These are phyloP conservation scores for Drechslera avenae DNA, from an alignment of 2,329 filamentous ascomycete species.

Conservation along the genomic window DNA sequence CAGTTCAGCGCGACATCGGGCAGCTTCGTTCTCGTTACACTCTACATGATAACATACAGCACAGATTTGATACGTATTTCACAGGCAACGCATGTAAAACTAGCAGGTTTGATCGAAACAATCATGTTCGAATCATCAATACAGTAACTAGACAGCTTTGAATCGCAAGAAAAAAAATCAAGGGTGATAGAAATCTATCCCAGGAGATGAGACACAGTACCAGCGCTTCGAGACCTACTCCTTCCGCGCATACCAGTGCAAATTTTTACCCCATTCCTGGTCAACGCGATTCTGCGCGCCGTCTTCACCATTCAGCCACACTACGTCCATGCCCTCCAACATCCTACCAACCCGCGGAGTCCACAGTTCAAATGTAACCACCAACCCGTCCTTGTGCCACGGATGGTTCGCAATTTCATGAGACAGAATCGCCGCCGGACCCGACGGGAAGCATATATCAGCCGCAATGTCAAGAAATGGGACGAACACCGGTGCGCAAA, in stretches of 20 bases:
- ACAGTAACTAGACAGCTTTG: too few relatives aligned
- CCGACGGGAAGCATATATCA: conserved; percentile 8
- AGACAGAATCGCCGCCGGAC: conserved; percentile 8
- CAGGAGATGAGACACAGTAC: neutral
- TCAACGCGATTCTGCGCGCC: neutral
- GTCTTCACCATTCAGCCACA: neutral
- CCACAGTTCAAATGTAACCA: neutral
- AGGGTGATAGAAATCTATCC: too few relatives aligned
- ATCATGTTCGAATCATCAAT: too few relatives aligned
- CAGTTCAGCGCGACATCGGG: too few relatives aligned
- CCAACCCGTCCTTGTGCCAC: neutral
- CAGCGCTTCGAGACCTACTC: neutral
- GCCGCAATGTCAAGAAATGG: conserved; percentile 4
- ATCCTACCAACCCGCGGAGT: conserved; percentile 8
- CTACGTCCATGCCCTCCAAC: neutral
- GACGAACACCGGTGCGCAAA: neutral
- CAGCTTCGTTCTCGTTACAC: too few relatives aligned
- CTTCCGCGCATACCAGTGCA: neutral
- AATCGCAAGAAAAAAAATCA: too few relatives aligned
- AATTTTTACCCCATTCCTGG: neutral
- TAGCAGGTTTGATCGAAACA: too few relatives aligned
- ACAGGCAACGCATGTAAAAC: too few relatives aligned
- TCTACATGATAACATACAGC: too few relatives aligned
- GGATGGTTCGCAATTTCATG: neutral
- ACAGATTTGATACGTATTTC: too few relatives aligned